Evolutionary conservation across 2,329 filamentous ascomycete species (phyloP).

Genomic region (Aspergillus fumigatus): DNA sequence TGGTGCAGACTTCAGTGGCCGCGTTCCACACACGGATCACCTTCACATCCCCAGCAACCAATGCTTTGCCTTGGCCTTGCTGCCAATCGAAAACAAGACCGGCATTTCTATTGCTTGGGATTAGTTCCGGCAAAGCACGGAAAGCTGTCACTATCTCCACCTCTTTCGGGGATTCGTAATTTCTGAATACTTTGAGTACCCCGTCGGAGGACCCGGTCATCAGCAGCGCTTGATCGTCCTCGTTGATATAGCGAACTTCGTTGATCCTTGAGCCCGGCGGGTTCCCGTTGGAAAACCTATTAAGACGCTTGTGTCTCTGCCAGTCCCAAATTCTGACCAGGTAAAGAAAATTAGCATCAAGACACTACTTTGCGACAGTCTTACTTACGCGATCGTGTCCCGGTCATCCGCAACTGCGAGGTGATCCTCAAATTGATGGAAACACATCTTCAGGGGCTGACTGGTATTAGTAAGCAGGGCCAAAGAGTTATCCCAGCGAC

Average conservation of each 20-base stretch:
- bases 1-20: constrained; percentile 83
- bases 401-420: constrained; percentile 89
- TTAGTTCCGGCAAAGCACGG: constrained; percentile 86
- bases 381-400: constrained; percentile 67
- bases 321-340: constrained; percentile 76
- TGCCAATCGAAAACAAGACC: constrained; percentile 99
- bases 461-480: constrained; percentile 84
- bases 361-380: not conserved
- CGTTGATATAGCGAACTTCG: constrained; percentile 95
- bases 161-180: constrained; percentile 73
- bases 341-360: constrained; percentile 3
- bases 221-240: constrained; percentile 90
- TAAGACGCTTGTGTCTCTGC: constrained; percentile 69
- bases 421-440: constrained; percentile 97
- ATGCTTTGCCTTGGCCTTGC: constrained; percentile 87
- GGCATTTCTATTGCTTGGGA: constrained; percentile 89
- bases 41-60: constrained; percentile 95
- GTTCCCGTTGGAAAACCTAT: constrained; percentile 90
- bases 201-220: constrained; percentile 96
- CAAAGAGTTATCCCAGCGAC: constrained; percentile 79
- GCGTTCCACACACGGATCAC: constrained; percentile 97
- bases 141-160: constrained; percentile 87
- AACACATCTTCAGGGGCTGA: constrained; percentile 88
- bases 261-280: constrained; percentile 87
- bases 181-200: constrained; percentile 85